Evolutionary conservation across 2,329 filamentous ascomycete species (phyloP).

Genomic region (Fusarium brevicatenulatum): DNA sequence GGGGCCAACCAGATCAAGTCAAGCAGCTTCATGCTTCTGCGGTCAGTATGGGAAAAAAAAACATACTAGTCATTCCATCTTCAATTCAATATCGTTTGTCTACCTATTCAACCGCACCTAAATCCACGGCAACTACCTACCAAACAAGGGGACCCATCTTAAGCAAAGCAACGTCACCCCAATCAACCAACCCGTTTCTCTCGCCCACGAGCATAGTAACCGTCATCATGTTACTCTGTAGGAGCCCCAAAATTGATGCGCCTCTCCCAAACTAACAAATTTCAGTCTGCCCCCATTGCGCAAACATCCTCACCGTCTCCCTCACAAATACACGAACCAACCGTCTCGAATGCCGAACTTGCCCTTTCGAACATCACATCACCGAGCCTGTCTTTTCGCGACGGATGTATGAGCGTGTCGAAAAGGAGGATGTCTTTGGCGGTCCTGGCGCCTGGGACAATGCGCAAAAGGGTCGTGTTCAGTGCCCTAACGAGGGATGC

Average conservation of each 20-base stretch:
- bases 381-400: constrained; percentile 82
- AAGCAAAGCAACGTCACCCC: not conserved
- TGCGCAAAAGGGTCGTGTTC: constrained; percentile 82
- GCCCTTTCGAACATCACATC: constrained; percentile 90
- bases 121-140: not conserved
- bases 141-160: not conserved
- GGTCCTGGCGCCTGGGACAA: constrained; percentile 91
- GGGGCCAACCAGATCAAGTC: constrained; percentile 30
- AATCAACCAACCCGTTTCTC: not conserved
- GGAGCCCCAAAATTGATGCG: constrained; percentile 29
- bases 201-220: not conserved
- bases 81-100: not conserved
- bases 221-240: constrained; percentile 74
- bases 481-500: constrained; percentile 85
- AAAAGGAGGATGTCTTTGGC: constrained; percentile 89
- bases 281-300: constrained; percentile 83
- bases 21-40: not conserved
- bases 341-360: constrained; percentile 94
- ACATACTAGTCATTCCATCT: not conserved
- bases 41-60: not conserved
- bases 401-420: constrained; percentile 85
- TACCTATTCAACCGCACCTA: not conserved
- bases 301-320: constrained; percentile 83
- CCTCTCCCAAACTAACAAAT: constrained; percentile 17
- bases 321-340: constrained; percentile 69